Evolutionary conservation across 2,329 filamentous ascomycete genomes (phyloP), one percentile per base, ranked within the genome.

Genomic region (Clonostachys sp.): DNA sequence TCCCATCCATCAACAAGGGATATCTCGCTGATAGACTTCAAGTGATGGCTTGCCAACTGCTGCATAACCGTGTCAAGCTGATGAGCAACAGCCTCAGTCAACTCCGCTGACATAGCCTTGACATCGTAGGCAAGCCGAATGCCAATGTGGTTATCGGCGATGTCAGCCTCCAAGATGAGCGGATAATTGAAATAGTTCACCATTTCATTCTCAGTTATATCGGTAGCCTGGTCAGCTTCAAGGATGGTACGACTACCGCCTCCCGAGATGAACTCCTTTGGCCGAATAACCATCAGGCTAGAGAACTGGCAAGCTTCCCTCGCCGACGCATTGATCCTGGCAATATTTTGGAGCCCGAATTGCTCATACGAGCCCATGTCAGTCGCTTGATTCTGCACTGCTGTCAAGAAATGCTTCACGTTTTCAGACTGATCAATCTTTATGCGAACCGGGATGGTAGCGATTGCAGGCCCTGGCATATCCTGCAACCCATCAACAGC

Each of bases 201-300:
- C 16, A 72, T 62, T 35, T 64, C 61, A 42, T 57, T 58, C 57
- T 73, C 18, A 18, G 42, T 44, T 55, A 44, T 42, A n/a, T 14
- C 30, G 7, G 33, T 38, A 12, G 46, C 34, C 13, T 24, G 13
- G 20, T 44, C 42, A 7, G 16, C 18, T 13, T n/a, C 34, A 9
- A 35, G 16, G 13, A 36, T n/a, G 33, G 17, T 18, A 13, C 34
- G 16, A 12, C 16, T n/a, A 30, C 12, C 43, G 17, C 20, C 10
- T 33, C 18, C 42, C 6, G 24, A 33, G 20, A 44, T 34, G 39
- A 42, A 18, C 34, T 49, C 33, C 12, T 24, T 41, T 6, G 40
- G 43, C 33, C 38, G 43, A 20, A 45, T 45, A 18, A 20, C 43
- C 30, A 45, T 33, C 33, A 45, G 38, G 33, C 18, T 45, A 8